Conservation (phyloP, 371 early-diverging fungal genomes). For the Mucor mucedo region DNA sequence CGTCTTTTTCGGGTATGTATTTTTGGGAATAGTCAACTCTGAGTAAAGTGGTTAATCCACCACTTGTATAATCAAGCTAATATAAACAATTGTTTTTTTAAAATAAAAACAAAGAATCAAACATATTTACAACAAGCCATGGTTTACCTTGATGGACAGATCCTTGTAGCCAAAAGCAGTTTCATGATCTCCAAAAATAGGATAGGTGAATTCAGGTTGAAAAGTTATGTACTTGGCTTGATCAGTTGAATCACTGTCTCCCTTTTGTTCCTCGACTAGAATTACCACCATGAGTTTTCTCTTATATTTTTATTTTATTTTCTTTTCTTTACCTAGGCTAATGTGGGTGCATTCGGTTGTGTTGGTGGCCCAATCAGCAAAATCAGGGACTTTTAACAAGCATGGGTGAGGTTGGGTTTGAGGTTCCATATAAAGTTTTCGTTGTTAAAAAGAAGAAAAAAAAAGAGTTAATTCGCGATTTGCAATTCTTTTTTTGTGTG, state of each 20-base stretch:
- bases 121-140: not conserved
- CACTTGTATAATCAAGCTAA: conserved; percentile 78
- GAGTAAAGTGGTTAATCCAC: conserved; percentile 76
- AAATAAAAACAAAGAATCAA: not conserved
- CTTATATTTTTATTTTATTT: not conserved
- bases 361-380: conserved; percentile 37
- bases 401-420: conserved; percentile 31
- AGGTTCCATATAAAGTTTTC: conserved; percentile 15
- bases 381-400: conserved; percentile 22
- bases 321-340: conserved; percentile 20
- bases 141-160: conserved; percentile 66
- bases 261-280: conserved; percentile 21
- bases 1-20: conserved; percentile 23
- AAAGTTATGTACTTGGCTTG: conserved; percentile 14
- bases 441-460: not conserved
- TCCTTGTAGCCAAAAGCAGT: conserved; percentile 88
- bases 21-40: conserved; percentile 62
- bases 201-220: conserved; percentile 83
- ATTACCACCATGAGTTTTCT: not conserved
- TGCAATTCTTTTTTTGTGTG: too few relatives aligned
- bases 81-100: not conserved
- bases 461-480: not conserved
- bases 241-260: conserved; percentile 12
- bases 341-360: conserved; percentile 16
- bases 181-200: conserved; percentile 90